Evolutionary conservation across 2,329 filamentous ascomycete species (phyloP).

Genomic region (Aspergillus jensenii): DNA sequence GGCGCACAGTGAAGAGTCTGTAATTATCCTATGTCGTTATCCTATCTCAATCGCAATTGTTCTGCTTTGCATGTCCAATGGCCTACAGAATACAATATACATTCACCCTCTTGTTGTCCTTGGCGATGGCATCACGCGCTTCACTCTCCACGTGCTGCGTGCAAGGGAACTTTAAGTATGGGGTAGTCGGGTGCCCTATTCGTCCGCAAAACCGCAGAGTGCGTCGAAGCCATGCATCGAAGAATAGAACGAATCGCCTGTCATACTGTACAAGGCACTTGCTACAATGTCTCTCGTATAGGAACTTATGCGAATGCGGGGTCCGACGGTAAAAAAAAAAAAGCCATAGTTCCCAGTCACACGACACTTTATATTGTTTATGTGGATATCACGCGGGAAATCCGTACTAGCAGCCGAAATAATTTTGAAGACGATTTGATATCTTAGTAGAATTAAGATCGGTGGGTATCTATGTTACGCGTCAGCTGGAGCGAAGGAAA

Average conservation of each 20-base stretch:
- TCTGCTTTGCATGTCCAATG: not conserved
- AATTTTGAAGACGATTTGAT: conserved; percentile 3
- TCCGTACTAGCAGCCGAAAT: not conserved
- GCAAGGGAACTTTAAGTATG: not conserved
- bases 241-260: not conserved
- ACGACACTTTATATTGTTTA: conserved; percentile 8
- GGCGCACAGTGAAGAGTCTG: not conserved
- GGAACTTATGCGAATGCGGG: not conserved
- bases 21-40: not conserved
- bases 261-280: not conserved
- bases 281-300: conserved; percentile 1
- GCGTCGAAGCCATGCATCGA: not conserved
- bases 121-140: conserved; percentile 8
- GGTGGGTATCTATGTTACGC: conserved; percentile 2
- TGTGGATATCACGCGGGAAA: conserved; percentile 10
- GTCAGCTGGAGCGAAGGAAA: conserved; percentile 19
- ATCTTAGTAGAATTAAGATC: conserved; percentile 7
- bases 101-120: not conserved
- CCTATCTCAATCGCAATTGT: not conserved
- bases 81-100: not conserved
- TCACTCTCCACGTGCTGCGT: not conserved
- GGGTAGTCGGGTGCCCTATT: not conserved
- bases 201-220: not conserved
- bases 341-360: conserved; percentile 3
- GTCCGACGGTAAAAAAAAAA: not conserved